Conservation (phyloP, 257 asterid genomes). For the Fraxinus excelsior region DNA sequence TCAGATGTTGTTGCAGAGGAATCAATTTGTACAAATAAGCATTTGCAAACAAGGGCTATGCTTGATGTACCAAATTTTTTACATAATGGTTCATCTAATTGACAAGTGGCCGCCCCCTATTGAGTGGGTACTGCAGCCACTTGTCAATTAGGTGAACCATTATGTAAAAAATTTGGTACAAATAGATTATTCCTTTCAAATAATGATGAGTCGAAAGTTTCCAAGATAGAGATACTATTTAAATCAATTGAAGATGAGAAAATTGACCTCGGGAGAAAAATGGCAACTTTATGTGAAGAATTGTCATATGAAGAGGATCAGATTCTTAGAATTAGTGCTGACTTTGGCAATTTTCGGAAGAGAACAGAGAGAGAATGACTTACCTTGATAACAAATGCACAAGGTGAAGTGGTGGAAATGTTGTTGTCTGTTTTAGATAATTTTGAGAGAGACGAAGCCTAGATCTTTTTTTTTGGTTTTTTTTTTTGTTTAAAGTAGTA, state of each 20-base stretch:
- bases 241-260: constrained; percentile 71
- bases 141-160: no score
- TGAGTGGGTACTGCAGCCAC: no score
- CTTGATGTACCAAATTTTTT: no score
- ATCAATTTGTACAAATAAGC: no score
- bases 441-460: constrained; percentile 79
- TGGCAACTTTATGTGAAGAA: constrained; percentile 57
- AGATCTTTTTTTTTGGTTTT: no score
- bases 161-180: no score
- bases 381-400: constrained; percentile 69
- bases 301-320: constrained; percentile 61
- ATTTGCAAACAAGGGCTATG: no score
- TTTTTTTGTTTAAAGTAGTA: no score
- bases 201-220: constrained; percentile 55
- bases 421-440: constrained; percentile 79
- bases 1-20: no score
- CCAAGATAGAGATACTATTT: constrained; percentile 62
- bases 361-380: constrained; percentile 70
- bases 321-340: constrained; percentile 78
- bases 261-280: constrained; percentile 50
- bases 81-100: no score
- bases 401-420: constrained; percentile 76
- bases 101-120: no score
- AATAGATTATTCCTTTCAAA: no score
- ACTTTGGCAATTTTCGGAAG: constrained; percentile 81